Conservation (phyloP, 495 filamentous ascomycete species). For the Choiromyces venosus region DNA sequence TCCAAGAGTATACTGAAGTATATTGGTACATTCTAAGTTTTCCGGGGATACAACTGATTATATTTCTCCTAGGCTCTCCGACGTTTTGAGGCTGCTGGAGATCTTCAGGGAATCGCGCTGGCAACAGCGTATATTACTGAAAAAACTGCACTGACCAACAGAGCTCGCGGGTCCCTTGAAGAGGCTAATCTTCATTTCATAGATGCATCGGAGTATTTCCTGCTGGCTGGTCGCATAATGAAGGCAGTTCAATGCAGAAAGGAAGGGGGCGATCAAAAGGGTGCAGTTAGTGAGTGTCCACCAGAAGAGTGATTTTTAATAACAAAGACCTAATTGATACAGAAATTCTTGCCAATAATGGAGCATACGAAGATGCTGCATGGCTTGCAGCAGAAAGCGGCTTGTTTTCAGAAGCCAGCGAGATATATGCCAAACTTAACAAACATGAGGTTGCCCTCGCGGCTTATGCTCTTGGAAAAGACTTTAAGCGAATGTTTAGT, state of each 20-base stretch:
- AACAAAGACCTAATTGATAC: not conserved
- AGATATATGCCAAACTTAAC: slow-evolving; percentile 13
- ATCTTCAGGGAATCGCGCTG: slow-evolving; percentile 7
- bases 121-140: slow-evolving; percentile 21
- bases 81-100: slow-evolving; percentile 22
- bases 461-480: slow-evolving; percentile 1
- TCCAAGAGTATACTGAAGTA: slow-evolving; percentile 23
- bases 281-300: slow-evolving; percentile 18
- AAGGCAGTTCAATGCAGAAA: slow-evolving; percentile 28
- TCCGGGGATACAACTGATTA: not conserved
- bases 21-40: not conserved
- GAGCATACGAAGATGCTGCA: slow-evolving; percentile 21
- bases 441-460: slow-evolving; percentile 17
- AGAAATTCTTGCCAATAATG: slow-evolving; percentile 24
- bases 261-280: slow-evolving; percentile 14
- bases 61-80: slow-evolving; percentile 15
- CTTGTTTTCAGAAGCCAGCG: slow-evolving; percentile 11
- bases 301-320: not conserved
- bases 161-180: slow-evolving; percentile 9
- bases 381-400: slow-evolving; percentile 1
- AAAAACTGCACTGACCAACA: slow-evolving; percentile 7
- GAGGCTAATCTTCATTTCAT: slow-evolving; percentile 11
- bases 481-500: slow-evolving; percentile 6
- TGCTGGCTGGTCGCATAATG: not conserved
- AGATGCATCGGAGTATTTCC: slow-evolving; percentile 16